Conservation (phyloP, 179 eudicot genomes). For the Beta macrorhiza region DNA sequence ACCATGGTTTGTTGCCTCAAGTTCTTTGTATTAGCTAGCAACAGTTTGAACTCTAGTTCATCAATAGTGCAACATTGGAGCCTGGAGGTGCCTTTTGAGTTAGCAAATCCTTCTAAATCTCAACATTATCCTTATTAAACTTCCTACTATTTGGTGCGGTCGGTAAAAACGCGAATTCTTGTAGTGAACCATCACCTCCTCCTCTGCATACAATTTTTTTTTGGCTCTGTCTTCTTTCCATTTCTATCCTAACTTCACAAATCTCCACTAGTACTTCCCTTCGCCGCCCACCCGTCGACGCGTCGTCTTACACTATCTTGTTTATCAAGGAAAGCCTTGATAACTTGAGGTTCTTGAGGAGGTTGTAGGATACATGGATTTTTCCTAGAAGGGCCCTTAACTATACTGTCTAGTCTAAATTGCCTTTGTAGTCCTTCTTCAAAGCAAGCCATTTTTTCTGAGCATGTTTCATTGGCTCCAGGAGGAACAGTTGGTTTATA, state of each 20-base stretch:
- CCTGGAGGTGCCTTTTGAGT: no score
- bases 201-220: background rate
- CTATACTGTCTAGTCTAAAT: conserved; percentile 45
- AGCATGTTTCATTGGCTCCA: conserved; percentile 43
- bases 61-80: background rate
- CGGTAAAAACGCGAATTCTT: no score
- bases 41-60: background rate
- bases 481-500: conserved; percentile 47
- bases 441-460: conserved; percentile 44
- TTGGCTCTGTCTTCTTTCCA: background rate
- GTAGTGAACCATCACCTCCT: background rate
- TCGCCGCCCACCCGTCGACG: conserved; percentile 41
- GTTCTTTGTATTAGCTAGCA: background rate
- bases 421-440: conserved; percentile 34
- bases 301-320: conserved; percentile 29
- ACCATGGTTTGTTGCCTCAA: no score
- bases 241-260: background rate
- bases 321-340: conserved; percentile 33
- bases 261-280: conserved; percentile 21
- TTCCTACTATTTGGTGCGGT: no score
- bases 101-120: background rate
- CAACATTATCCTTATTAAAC: no score
- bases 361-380: conserved; percentile 50
- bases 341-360: conserved; percentile 33
- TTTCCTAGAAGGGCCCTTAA: conserved; percentile 30